Percentiles rank a stretch among this genome's conserved stretches.
phyloP scores from a whole-genome alignment of 169 alveolate genomes.

The Perkinsus marinus region DNA sequence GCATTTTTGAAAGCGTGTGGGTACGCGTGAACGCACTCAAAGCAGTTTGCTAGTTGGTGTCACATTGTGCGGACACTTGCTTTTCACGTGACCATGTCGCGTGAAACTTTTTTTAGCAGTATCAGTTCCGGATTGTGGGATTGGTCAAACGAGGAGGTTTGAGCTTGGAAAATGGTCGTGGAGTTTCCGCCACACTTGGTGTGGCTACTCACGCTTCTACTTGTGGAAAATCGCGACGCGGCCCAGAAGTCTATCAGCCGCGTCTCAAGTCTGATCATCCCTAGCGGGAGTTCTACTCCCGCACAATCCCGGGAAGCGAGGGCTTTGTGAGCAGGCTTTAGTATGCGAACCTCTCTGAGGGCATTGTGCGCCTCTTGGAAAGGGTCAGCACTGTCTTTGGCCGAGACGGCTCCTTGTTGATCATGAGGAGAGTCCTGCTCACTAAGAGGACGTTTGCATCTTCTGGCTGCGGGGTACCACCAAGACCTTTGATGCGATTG shows the following conservation, averaged over 20 bases:
- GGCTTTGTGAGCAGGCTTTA: not conserved
- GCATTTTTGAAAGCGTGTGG: not conserved
- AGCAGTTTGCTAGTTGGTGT: too few species aligned
- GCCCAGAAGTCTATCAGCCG: conserved; percentile 43
- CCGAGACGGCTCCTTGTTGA: too few species aligned
- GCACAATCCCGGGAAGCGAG: conserved; percentile 30
- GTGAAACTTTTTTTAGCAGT: too few species aligned
- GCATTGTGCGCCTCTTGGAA: conserved; percentile 28
- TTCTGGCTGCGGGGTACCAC: conserved; percentile 38
- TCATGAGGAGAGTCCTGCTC: conserved; percentile 14
- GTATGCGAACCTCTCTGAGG: not conserved
- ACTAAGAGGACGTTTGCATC: conserved; percentile 39
- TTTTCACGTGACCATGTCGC: too few species aligned
- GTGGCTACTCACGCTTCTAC: conserved; percentile 57
- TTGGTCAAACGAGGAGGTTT: not conserved
- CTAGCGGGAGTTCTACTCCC: conserved; percentile 61
- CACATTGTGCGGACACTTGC: too few species aligned
- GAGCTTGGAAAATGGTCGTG: not conserved
- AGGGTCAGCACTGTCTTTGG: too few species aligned
- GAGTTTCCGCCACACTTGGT: conserved; percentile 48
- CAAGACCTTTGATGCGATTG: conserved; percentile 9
- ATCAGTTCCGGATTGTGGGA: not conserved
- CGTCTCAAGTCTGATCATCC: conserved; percentile 39
- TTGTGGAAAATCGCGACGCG: conserved; percentile 44
- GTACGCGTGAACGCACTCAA: too few species aligned